Evolutionary conservation across 768 basidiomycete genomes (phyloP).

Genomic region (Hysterangium stoloniferum): DNA sequence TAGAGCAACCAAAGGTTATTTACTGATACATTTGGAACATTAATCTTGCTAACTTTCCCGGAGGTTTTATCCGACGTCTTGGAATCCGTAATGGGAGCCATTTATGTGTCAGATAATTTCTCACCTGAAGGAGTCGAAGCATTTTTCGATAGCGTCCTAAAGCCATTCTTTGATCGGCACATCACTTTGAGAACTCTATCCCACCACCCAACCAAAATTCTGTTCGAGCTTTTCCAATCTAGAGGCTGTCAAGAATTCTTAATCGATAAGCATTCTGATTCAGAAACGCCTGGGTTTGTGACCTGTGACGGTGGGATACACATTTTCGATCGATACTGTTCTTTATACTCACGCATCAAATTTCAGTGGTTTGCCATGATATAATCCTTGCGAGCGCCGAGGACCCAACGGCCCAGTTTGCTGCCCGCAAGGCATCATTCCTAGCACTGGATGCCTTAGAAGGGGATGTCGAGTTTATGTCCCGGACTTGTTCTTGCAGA

Average conservation of each 20-base stretch:
- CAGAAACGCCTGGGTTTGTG: slow-evolving; percentile 25
- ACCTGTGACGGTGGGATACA: slow-evolving; percentile 44
- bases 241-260: slow-evolving; percentile 63
- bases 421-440: slow-evolving; percentile 53
- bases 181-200: slow-evolving; percentile 66
- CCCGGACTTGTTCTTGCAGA: slow-evolving; percentile 62
- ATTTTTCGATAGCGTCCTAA: slow-evolving; percentile 59
- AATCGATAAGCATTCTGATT: slow-evolving; percentile 38
- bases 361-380: slow-evolving; percentile 60
- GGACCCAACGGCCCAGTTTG: slow-evolving; percentile 42
- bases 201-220: slow-evolving; percentile 67
- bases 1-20: slow-evolving; percentile 69
- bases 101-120: slow-evolving; percentile 72
- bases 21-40: background rate
- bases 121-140: slow-evolving; percentile 50
- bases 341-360: slow-evolving; percentile 11
- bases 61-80: slow-evolving; percentile 75
- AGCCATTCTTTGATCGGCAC: slow-evolving; percentile 74
- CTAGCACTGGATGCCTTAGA: slow-evolving; percentile 65
- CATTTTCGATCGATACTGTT: slow-evolving; percentile 1
- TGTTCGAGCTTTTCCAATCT: slow-evolving; percentile 67
- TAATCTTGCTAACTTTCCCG: background rate
- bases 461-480: slow-evolving; percentile 53
- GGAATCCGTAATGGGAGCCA: slow-evolving; percentile 71
- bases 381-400: slow-evolving; percentile 51